Conservation (phyloP, 1,139 yeast genomes). For the Lodderomyces elongisporus region DNA sequence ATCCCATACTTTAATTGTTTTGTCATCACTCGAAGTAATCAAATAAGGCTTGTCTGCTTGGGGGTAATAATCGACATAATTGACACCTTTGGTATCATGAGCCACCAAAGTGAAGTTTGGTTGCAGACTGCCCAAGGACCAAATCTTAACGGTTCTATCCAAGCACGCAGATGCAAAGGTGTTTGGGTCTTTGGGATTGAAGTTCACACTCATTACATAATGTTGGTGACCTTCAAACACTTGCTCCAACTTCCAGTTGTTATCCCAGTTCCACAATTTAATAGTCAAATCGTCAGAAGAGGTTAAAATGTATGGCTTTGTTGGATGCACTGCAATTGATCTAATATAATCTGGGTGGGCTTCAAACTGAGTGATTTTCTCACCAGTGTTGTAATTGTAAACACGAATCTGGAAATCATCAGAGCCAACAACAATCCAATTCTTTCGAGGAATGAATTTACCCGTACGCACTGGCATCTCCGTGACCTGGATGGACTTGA, state of each 20-base stretch:
- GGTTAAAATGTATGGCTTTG: conserved; percentile 82
- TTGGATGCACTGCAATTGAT: conserved; percentile 88
- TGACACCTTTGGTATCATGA: conserved; percentile 90
- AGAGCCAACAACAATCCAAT: conserved; percentile 95
- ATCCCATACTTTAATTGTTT: conserved; percentile 90
- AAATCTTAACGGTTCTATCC: conserved; percentile 92
- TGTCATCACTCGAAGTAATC: conserved; percentile 90
- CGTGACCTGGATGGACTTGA: conserved; percentile 67
- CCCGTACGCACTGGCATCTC: conserved; percentile 96
- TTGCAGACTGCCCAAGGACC: conserved; percentile 87
- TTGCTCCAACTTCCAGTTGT: conserved; percentile 84
- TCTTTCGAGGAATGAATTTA: conserved; percentile 88
- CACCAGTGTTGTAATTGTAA: conserved; percentile 92
- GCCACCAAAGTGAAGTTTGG: conserved; percentile 92
- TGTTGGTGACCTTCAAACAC: conserved; percentile 94
- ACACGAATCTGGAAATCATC: conserved; percentile 94
- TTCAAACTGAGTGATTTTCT: conserved; percentile 89
- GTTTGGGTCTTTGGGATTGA: conserved; percentile 96
- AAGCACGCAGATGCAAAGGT: conserved; percentile 96
- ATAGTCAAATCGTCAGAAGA: conserved; percentile 90
- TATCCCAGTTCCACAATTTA: conserved; percentile 97
- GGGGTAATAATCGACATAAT: conserved; percentile 94
- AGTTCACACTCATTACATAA: conserved; percentile 89
- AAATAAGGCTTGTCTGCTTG: conserved; percentile 95
- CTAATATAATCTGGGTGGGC: conserved; percentile 98